Evolutionary conservation across 305 asterid genomes (phyloP), one percentile per base, ranked within the genome.

Genomic region (Solanum hybrid): DNA sequence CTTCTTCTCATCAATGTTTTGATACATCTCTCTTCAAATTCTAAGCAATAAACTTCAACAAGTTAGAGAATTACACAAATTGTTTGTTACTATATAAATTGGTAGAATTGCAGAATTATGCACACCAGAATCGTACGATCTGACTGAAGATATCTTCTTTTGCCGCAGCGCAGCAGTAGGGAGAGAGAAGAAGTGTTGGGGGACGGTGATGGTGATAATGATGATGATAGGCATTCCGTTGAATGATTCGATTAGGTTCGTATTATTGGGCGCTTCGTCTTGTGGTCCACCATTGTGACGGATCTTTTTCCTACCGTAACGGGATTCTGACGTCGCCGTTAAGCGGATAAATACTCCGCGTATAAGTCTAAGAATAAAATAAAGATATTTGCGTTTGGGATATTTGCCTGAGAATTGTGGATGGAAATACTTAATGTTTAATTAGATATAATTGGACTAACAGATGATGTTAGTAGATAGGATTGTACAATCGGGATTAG

Each of bases 191-290:
- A 88, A 87, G 68, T 72, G 90, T 27, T 84, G 29, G 92, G 92
- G 61, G 92, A 91, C 61, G 92, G 33, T 78, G 94, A 92, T 90
- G 93, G 88, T 90, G 94, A 93, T 91, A 89, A 87, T 84, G 94
- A 89, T 76, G 93, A 93, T 87, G 94, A 93, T 89, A 93, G 92
- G 93, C 90, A 90, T 92, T 91, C 93, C 91, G 91, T 88, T 89
- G 83, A 81, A 89, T 89, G 92, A 88, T 87, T 89, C 90, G 92
- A 93, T 86, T 91, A 89, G 91, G 91, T 61, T 70, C 86, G 73
- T 88, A 73, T 88, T 92, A 34, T 90, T 88, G 80, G 79, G n/a
- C n/a, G 45, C 39, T 33, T 57, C 45, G 57, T 75, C 68, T 41
- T 89, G 89, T 89, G 86, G 80, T 61, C 82, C 87, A 77, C 91